Evolutionary conservation across 2,329 filamentous ascomycete species (phyloP), one percentile per base, ranked within the genome.

Genomic region (Fusarium caatingaense): DNA sequence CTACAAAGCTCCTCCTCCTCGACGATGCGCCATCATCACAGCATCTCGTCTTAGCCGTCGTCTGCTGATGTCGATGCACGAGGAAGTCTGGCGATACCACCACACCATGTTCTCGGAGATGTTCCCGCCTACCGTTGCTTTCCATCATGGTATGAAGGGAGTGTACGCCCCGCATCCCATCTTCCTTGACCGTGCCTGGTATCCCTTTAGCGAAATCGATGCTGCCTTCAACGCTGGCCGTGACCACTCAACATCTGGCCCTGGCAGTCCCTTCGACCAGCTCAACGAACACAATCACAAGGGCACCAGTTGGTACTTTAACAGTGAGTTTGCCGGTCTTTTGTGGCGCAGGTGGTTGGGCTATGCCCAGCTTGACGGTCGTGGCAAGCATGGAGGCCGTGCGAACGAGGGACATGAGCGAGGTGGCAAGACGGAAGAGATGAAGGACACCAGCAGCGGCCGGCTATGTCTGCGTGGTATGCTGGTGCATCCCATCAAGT

Each of bases 251-350:
- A 86, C 89, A 0, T 87, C 89, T 10, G 88, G 91, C 2, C 82
- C 84, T 30, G 89, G 91, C 37, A 91, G 89, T 41, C 86, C 92
- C 9, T 93, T 91, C 72, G 89, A 90, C 60, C 74, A 85, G 21
- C 85, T 87, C 69, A 89, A 93, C 56, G 93, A 97, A 80, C 92
- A 93, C 78, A 94, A 94, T 79, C 93, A 95, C 82, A 88, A 88
- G 73, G 92, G 93, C 16, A 91, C 90, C 45, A 93, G 87, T 46
- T 97, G 92, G 92, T 97, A 95, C 79, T 97, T 93, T 79, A 92
- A 93, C 73, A 90, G 90, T 23, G 87, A 90, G 51, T 97, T 96
- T 75, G 89, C 92, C 1, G 87, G 90, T 7, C 87, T 91, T n/a
- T 77, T 97, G 71, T 97, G 93, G 88, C 86, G 91, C 53, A 85